A percentile compares a stretch with the other conserved stretches of the same genome.
Conservation (phyloP, 495 filamentous ascomycete genomes). For the Pyrenula aspistea region DNA sequence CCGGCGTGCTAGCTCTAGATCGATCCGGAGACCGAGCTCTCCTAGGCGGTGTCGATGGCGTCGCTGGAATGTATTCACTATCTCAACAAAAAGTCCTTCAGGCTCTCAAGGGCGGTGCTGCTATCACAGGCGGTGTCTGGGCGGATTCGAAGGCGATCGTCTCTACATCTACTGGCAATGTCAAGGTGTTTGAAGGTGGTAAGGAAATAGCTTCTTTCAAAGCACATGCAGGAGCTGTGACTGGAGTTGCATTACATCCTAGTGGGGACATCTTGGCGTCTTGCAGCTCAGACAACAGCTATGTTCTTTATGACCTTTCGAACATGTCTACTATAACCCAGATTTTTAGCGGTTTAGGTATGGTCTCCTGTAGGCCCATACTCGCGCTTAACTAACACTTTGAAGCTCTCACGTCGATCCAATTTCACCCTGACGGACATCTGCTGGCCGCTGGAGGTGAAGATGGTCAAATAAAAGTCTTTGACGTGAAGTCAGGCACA, state of each 20-base stretch:
- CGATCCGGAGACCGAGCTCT: conserved; percentile 56
- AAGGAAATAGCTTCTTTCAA: conserved; percentile 50
- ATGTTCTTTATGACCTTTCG: conserved; percentile 75
- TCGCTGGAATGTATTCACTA: conserved; percentile 69
- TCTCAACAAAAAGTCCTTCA: conserved; percentile 56
- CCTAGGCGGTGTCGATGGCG: conserved; percentile 66
- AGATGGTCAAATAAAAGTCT: conserved; percentile 71
- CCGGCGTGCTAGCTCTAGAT: conserved; percentile 55
- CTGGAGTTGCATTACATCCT: conserved; percentile 69
- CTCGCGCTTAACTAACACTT: neutral
- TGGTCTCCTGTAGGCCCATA: conserved; percentile 16
- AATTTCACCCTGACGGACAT: conserved; percentile 93
- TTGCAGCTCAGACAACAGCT: conserved; percentile 85
- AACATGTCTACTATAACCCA: conserved; percentile 55
- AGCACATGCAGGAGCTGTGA: conserved; percentile 71
- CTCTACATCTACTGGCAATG: conserved; percentile 59
- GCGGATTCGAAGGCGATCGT: conserved; percentile 59
- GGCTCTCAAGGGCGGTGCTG: conserved; percentile 49
- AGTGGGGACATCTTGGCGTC: conserved; percentile 77
- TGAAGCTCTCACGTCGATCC: conserved; percentile 61
- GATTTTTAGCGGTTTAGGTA: conserved; percentile 73
- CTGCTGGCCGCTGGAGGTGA: conserved; percentile 74
- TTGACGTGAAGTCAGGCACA: conserved; percentile 62
- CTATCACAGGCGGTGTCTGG: conserved; percentile 73
- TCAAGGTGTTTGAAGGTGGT: conserved; percentile 67